phyloP scores from a whole-genome alignment of 805 yeast genomes.

The Starmerella geochares region DNA sequence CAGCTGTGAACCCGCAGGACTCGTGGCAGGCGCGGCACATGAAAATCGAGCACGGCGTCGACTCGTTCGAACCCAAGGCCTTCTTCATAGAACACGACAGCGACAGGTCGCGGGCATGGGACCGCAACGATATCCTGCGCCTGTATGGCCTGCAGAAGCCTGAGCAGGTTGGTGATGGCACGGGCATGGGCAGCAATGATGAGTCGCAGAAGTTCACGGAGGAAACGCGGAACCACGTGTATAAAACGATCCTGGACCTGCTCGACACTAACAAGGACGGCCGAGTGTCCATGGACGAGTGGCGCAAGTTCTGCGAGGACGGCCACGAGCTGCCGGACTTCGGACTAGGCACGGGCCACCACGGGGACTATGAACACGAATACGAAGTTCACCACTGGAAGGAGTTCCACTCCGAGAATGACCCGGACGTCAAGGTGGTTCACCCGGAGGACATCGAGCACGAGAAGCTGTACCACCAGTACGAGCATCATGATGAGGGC shows the following conservation, averaged over 20 bases:
- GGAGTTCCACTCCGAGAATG: constrained; percentile 46
- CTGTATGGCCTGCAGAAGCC: constrained; percentile 71
- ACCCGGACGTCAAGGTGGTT: constrained; percentile 69
- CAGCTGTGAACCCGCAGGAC: constrained; percentile 20
- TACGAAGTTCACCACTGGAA: constrained; percentile 95
- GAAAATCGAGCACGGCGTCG: constrained; percentile 76
- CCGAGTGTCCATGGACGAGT: constrained; percentile 55
- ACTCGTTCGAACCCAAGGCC: constrained; percentile 58
- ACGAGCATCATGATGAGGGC: constrained; percentile 60
- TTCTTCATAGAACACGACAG: constrained; percentile 75
- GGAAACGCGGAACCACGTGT: constrained; percentile 44
- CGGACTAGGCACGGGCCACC: constrained; percentile 90
- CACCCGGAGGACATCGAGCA: constrained; percentile 86
- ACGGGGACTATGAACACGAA: constrained; percentile 84
- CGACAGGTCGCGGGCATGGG: constrained; percentile 44
- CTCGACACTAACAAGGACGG: constrained; percentile 63
- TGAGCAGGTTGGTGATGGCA: constrained; percentile 73
- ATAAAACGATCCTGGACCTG: constrained; percentile 43
- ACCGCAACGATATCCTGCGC: constrained; percentile 58
- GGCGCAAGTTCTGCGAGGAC: constrained; percentile 45
- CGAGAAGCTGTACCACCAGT: constrained; percentile 75
- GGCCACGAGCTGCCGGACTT: constrained; percentile 82
- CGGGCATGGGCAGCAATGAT: constrained; percentile 76
- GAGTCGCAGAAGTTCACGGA: constrained; percentile 48
- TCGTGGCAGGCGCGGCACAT: constrained; percentile 52